Base-by-base conservation (phyloP, 805 yeast species). In the Monosporozyma yasuniensis region DNA sequence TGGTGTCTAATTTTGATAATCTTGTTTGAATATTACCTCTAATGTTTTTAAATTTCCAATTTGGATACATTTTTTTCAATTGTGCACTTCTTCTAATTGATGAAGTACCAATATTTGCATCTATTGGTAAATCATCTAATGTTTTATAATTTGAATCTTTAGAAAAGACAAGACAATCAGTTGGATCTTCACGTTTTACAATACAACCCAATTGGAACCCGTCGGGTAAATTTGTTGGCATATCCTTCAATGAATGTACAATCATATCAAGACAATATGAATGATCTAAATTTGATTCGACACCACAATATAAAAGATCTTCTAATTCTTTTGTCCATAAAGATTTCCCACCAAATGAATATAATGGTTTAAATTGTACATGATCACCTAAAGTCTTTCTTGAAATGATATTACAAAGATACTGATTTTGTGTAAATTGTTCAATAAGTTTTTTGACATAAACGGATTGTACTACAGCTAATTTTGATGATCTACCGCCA, bases 321-420 rank as follows among this genome's bases (percentile, higher is more conserved):
- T 93, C 99, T 50, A 93, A 74, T 68, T 93, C 99, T 63, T 87
- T 86, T 2, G 99, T 93, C 99, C 99, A 93, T 22, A 93, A 67
- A 0, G 96, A 81, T 66, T 93, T 93, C 23, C 99, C 99, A 42
- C 97, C 98, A 69, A 93, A 93, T 3, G 96, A 79, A 67, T 91
- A 93, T 46, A 93, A 73, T 7, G 99, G 96, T 63, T 80, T 83
- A 61, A 76, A 78, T 63, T 81, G 93, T 28, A 85, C 83, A 62
- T 87, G 84, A 71, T 93, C 99, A 23, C 98, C 99, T 34, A 93
- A 72, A 1, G 99, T 91, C 48, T 83, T 77, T 37, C 87, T 75
- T 3, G 96, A 90, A 11, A 86, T 68, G 21, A 93, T 83, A 25
- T 89, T 81, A 63, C 90, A 84, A n/a, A 74, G 66, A 48, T 82